Conservation (phyloP, 345 rosid species). For the Corchorus olitorius region DNA sequence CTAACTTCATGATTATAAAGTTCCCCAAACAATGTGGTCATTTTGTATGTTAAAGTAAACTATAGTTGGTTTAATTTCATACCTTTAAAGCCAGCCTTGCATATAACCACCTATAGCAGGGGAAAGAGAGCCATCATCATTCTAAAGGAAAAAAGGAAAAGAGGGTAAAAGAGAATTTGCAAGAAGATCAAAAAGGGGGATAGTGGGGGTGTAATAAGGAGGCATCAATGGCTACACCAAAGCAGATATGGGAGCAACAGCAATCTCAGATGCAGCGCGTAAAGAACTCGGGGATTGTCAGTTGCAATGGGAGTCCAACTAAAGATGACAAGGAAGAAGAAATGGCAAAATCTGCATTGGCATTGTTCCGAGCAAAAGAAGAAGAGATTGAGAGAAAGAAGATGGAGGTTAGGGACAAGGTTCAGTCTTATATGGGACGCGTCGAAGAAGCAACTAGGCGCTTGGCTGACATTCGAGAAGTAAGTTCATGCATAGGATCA, state of each 20-base stretch:
- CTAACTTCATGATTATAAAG: slow-evolving; percentile 35
- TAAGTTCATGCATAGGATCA: slow-evolving; percentile 34
- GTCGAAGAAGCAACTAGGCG: slow-evolving; percentile 74
- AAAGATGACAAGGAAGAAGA: slow-evolving; percentile 73
- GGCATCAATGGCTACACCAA: slow-evolving; percentile 51
- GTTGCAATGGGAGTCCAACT: slow-evolving; percentile 42
- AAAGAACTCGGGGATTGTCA: slow-evolving; percentile 49
- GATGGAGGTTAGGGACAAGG: slow-evolving; percentile 70
- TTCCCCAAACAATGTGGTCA: slow-evolving; percentile 27
- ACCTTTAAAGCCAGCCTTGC: slow-evolving; percentile 43
- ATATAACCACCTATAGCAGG: slow-evolving; percentile 27
- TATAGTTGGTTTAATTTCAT: slow-evolving; percentile 27
- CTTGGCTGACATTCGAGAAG: slow-evolving; percentile 82
- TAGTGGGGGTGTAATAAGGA: neutral
- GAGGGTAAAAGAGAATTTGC: slow-evolving; percentile 18
- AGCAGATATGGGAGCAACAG: slow-evolving; percentile 50
- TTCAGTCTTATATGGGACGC: slow-evolving; percentile 68
- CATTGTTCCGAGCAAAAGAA: slow-evolving; percentile 72
- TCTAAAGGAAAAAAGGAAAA: slow-evolving; percentile 13
- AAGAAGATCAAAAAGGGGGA: neutral
- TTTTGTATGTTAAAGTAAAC: slow-evolving; percentile 31
- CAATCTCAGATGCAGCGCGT: slow-evolving; percentile 48
- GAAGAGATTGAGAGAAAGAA: slow-evolving; percentile 93
- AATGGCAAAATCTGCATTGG: slow-evolving; percentile 69
- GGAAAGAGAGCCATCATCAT: slow-evolving; percentile 47